A percentile compares a stretch with the other conserved stretches of the same genome.
Conservation (phyloP, 768 basidiomycete species). For the Pleurotus eryngii region DNA sequence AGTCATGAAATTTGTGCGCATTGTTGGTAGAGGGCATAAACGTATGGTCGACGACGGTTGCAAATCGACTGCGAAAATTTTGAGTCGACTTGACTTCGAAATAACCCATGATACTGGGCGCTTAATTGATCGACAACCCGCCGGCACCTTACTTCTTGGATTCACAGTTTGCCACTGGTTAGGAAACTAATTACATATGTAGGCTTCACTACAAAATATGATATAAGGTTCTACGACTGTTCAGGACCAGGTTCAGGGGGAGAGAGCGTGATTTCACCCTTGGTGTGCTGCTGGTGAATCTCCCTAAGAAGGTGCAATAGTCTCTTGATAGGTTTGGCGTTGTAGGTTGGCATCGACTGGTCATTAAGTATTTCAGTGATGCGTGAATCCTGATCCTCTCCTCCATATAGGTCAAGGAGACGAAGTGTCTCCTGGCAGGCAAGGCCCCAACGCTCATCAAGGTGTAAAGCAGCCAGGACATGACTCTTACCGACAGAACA, state of each 20-base stretch:
- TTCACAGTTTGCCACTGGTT: too few species aligned
- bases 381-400: conserved; percentile 42
- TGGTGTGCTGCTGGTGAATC: conserved; percentile 44
- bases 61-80: too few species aligned
- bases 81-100: too few species aligned
- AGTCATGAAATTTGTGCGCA: conserved; percentile 47
- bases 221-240: too few species aligned
- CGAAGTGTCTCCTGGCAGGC: conserved; percentile 48
- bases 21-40: conserved; percentile 37
- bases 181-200: too few species aligned
- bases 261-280: conserved; percentile 15
- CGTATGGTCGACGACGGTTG: too few species aligned
- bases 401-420: conserved; percentile 55
- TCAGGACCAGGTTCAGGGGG: neutral
- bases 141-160: too few species aligned
- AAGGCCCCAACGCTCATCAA: conserved; percentile 41
- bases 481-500: conserved; percentile 37
- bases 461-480: conserved; percentile 47
- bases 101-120: too few species aligned
- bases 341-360: conserved; percentile 33
- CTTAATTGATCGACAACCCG: too few species aligned
- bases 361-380: conserved; percentile 52
- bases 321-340: conserved; percentile 43
- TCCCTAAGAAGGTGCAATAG: conserved; percentile 47
- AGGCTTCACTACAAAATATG: too few species aligned